Evolutionary conservation across 2,329 filamentous ascomycete genomes (phyloP).

Genomic region (Colletotrichum coccodes): DNA sequence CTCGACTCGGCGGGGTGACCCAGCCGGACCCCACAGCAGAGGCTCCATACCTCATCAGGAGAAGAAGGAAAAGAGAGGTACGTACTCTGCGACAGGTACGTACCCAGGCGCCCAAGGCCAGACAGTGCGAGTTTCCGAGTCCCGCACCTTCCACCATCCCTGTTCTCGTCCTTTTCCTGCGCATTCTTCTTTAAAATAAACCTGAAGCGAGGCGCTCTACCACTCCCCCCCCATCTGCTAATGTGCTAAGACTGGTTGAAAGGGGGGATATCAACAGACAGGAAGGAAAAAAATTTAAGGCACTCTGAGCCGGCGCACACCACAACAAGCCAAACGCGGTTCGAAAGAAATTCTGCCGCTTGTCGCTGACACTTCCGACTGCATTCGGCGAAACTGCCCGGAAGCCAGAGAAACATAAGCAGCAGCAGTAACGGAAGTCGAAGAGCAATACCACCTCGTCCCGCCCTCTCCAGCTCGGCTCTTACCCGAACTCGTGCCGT

Average conservation of each 20-base stretch:
- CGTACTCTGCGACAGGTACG: conserved; percentile 22
- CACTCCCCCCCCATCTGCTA: neutral
- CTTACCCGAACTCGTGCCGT: conserved; percentile 24
- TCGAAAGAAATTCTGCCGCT: neutral
- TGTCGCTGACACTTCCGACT: neutral
- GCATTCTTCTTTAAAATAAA: conserved; percentile 29
- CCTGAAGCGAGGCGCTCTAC: conserved; percentile 19
- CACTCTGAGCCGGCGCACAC: neutral
- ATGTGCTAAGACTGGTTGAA: conserved; percentile 3
- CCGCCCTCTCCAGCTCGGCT: conserved; percentile 3
- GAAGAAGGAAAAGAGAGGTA: neutral
- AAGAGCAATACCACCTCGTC: neutral
- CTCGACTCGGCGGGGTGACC: neutral
- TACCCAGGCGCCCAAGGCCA: neutral
- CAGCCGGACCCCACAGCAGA: neutral
- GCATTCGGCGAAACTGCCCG: too few relatives aligned
- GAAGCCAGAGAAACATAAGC: neutral
- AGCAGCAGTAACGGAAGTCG: neutral
- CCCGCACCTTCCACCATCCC: conserved; percentile 7
- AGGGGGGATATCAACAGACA: neutral
- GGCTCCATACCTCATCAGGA: neutral
- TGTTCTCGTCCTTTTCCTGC: conserved; percentile 13
- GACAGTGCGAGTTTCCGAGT: conserved; percentile 3
- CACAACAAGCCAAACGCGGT: neutral
- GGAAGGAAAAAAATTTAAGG: neutral